These are phyloP conservation scores for Amauroascus verrucosus DNA, from an alignment of 2,329 filamentous ascomycete species.

Conservation along the genomic window DNA sequence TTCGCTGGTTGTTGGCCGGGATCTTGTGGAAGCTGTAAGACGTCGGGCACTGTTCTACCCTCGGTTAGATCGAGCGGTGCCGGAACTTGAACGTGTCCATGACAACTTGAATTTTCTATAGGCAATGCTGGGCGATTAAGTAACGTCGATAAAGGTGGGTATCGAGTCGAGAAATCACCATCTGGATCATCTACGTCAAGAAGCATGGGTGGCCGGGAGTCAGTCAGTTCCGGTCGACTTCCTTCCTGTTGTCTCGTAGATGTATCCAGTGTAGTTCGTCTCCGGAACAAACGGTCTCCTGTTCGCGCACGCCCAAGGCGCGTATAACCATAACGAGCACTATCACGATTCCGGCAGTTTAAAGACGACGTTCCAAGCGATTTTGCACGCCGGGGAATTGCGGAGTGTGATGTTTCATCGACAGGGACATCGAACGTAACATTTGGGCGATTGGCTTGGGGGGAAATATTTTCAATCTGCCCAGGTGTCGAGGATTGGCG, in stretches of 20 bases:
- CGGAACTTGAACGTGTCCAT: not conserved
- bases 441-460: not conserved
- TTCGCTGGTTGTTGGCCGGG: not conserved
- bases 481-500: not conserved
- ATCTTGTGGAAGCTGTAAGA: not conserved
- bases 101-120: not conserved
- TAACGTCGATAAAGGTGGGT: slow-evolving; percentile 24
- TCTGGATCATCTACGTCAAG: slow-evolving; percentile 27
- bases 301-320: not conserved
- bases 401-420: not conserved
- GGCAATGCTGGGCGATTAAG: not conserved
- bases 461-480: not conserved
- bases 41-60: not conserved
- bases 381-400: slow-evolving; percentile 11
- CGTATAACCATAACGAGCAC: not conserved
- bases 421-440: slow-evolving; percentile 2
- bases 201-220: slow-evolving; percentile 15
- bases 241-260: not conserved
- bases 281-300: not conserved
- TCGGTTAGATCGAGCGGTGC: not conserved
- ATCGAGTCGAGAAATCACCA: slow-evolving; percentile 25
- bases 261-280: not conserved
- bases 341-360: not conserved
- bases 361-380: slow-evolving; percentile 2
- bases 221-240: not conserved